Evolutionary conservation across 2,329 filamentous ascomycete genomes (phyloP).

Genomic region (Zalaria sp.): DNA sequence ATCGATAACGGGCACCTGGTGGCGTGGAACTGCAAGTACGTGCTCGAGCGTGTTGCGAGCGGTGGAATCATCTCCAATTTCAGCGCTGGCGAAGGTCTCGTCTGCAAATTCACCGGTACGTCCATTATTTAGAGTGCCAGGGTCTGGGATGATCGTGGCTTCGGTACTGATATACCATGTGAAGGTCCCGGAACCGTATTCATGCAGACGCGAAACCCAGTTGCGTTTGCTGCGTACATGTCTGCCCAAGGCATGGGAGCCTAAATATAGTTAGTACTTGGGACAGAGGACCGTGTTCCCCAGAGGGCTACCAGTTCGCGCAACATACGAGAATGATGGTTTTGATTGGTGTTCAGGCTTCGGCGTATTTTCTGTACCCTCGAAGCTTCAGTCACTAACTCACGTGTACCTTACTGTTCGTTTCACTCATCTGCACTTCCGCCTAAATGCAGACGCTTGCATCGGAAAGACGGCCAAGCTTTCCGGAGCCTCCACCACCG

Average conservation of each 20-base stretch:
- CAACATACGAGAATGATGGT: too few species aligned
- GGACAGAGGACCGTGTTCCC: too few species aligned
- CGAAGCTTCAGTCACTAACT: too few species aligned
- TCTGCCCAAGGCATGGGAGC: conserved; percentile 18
- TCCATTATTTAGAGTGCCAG: not conserved
- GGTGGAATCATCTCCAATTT: conserved; percentile 87
- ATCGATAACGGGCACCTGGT: conserved; percentile 64
- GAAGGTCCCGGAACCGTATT: conserved; percentile 71
- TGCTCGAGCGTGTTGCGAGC: conserved; percentile 76
- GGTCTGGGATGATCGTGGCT: not conserved
- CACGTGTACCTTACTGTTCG: too few species aligned
- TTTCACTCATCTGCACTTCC: too few species aligned
- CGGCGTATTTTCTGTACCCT: too few species aligned
- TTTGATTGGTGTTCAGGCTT: too few species aligned
- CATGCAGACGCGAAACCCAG: conserved; percentile 79
- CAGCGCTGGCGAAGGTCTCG: conserved; percentile 70
- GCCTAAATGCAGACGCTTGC: too few species aligned
- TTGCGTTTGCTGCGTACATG: conserved; percentile 43
- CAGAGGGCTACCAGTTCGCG: too few species aligned
- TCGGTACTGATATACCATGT: not conserved
- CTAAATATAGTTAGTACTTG: not conserved
- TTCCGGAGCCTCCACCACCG: not conserved
- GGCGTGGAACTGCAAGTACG: conserved; percentile 93
- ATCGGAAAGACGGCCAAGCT: not conserved
- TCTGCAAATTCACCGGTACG: conserved; percentile 77